phyloP scores from a whole-genome alignment of 352 stramenopile species.

The Phytopythium mirpurense region DNA sequence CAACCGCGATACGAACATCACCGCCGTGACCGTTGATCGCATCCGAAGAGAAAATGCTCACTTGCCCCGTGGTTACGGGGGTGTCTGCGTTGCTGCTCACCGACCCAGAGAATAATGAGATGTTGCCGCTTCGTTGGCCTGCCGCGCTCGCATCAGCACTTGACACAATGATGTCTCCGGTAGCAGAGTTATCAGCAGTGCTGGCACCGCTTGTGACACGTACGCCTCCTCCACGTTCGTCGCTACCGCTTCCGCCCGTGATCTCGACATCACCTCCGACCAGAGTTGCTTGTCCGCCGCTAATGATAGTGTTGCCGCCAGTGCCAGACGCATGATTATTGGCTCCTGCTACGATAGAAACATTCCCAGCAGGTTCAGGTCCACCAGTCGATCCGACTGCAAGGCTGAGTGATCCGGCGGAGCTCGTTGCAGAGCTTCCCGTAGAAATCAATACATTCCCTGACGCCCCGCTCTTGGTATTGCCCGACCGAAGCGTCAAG shows the following conservation, averaged over 20 bases:
- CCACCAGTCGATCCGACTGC: not conserved
- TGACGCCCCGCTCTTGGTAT: not conserved
- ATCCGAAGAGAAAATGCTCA: not conserved
- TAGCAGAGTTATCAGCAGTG: not conserved
- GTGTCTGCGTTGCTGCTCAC: not conserved
- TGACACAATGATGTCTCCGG: not conserved
- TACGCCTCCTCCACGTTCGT: not conserved
- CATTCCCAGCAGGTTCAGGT: not conserved
- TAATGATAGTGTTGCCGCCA: not conserved
- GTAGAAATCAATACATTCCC: not conserved
- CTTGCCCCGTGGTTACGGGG: not conserved
- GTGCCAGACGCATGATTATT: not conserved
- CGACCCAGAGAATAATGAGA: not conserved
- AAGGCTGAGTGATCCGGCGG: not conserved
- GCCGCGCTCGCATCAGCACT: not conserved
- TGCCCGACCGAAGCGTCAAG: not conserved
- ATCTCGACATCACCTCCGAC: slow-evolving; percentile 10
- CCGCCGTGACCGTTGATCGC: not conserved
- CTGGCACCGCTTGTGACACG: not conserved
- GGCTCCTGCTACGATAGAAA: not conserved
- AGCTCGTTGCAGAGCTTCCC: not conserved
- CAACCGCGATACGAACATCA: not conserved
- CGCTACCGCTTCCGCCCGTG: slow-evolving; percentile 5
- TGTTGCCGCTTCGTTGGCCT: not conserved
- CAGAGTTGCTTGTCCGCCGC: not conserved